These are phyloP conservation scores for Bromus sterilis DNA, from an alignment of 176 grass and related monocot genomes.

Conservation along the genomic window DNA sequence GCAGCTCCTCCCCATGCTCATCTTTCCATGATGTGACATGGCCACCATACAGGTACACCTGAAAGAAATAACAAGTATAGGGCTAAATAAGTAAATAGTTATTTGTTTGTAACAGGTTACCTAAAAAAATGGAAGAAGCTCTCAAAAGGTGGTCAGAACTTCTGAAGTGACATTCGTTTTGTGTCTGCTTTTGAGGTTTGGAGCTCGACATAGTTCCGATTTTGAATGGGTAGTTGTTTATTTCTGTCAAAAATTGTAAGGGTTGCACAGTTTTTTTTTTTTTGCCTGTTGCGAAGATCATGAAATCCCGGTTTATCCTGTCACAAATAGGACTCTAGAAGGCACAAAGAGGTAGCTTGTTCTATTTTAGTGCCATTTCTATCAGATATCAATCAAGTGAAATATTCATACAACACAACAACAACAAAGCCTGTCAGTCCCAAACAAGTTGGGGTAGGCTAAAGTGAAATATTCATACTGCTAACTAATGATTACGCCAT, in stretches of 20 bases:
- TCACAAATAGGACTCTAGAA: neutral
- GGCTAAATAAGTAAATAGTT: neutral
- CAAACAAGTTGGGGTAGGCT: no score
- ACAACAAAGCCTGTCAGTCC: no score
- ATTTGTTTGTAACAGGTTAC: conserved; percentile 8
- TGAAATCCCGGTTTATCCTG: neutral
- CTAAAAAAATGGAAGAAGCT: neutral
- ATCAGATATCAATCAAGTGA: neutral
- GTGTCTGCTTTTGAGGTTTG: neutral
- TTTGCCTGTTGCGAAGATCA: neutral
- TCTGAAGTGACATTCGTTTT: neutral
- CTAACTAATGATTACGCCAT: neutral
- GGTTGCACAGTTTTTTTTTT: no score
- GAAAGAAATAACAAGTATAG: conserved; percentile 9
- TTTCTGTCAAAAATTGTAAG: neutral
- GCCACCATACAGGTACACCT: conserved; percentile 73
- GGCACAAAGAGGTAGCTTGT: neutral
- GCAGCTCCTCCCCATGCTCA: conserved; percentile 64
- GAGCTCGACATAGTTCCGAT: neutral
- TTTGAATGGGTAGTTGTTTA: neutral
- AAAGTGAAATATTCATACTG: neutral
- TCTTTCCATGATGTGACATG: conserved; percentile 86
- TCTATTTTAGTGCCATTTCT: neutral
- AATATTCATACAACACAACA: conserved; percentile 3
- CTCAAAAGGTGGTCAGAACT: neutral